Evolutionary conservation across 306 rosid species (phyloP).

Genomic region (Pachyrhizus erosus): DNA sequence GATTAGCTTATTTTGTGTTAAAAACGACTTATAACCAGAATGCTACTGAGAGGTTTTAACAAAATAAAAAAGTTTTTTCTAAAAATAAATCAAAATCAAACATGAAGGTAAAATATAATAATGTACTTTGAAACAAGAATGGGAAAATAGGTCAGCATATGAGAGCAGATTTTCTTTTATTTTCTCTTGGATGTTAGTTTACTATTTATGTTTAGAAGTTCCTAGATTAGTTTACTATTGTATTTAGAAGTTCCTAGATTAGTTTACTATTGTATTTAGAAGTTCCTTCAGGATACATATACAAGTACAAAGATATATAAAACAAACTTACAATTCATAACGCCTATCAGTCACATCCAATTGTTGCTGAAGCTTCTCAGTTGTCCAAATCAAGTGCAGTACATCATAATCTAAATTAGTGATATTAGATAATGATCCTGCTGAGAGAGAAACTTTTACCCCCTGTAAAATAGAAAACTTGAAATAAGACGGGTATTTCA

Average conservation of each 20-base stretch:
- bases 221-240: too few relatives aligned
- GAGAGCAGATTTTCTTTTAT: conserved; percentile 14
- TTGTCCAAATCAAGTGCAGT: conserved; percentile 68
- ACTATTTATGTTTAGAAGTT: too few relatives aligned
- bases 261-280: too few relatives aligned
- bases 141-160: not conserved
- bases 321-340: conserved; percentile 63
- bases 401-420: conserved; percentile 74
- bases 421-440: conserved; percentile 56
- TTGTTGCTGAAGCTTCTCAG: conserved; percentile 87
- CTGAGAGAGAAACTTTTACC: conserved; percentile 73
- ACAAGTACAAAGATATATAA: conserved; percentile 26
- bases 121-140: conserved; percentile 22
- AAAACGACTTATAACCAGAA: not conserved
- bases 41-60: not conserved
- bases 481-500: conserved; percentile 30
- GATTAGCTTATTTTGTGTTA: not conserved
- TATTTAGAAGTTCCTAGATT: too few relatives aligned
- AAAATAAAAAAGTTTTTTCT: not conserved
- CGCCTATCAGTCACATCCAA: conserved; percentile 75
- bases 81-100: not conserved
- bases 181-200: conserved; percentile 20
- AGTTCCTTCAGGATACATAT: not conserved
- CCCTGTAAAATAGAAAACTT: conserved; percentile 61
- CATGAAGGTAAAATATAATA: conserved; percentile 14